Conservation (phyloP, 2,329 filamentous ascomycete species). For the Capronia americana region DNA sequence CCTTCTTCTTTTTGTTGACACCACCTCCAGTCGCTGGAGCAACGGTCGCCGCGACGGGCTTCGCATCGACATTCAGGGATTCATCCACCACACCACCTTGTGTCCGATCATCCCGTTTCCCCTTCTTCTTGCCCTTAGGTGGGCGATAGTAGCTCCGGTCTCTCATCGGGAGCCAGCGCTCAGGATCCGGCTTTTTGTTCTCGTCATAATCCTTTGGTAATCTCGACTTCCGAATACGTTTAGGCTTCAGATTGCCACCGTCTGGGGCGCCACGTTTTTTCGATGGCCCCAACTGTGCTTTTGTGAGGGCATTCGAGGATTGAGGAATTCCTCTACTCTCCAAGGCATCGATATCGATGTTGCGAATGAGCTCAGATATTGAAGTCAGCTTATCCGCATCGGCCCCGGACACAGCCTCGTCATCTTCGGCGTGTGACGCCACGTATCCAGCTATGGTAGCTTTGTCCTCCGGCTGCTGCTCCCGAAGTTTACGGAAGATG, state of each 20-base stretch:
- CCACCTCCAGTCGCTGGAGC: conserved; percentile 45
- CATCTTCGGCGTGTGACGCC: conserved; percentile 73
- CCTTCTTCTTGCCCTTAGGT: conserved; percentile 84
- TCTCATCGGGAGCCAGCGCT: conserved; percentile 89
- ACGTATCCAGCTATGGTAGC: conserved; percentile 82
- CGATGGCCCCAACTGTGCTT: conserved; percentile 40
- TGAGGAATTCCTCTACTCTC: conserved; percentile 54
- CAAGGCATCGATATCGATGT: conserved; percentile 52
- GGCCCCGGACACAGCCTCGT: conserved; percentile 51
- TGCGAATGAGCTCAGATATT: conserved; percentile 50
- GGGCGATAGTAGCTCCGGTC: conserved; percentile 88
- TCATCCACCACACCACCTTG: conserved; percentile 85
- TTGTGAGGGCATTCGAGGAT: conserved; percentile 40
- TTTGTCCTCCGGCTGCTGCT: conserved; percentile 67
- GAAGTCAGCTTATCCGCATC: conserved; percentile 48
- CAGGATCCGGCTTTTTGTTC: conserved; percentile 81
- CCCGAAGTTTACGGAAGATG: conserved; percentile 77
- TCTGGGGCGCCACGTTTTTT: conserved; percentile 50
- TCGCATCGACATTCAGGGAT: conserved; percentile 61
- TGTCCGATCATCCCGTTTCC: conserved; percentile 80
- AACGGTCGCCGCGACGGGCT: conserved; percentile 47
- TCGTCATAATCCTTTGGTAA: conserved; percentile 60
- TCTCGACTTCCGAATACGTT: conserved; percentile 53
- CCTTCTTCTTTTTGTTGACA: conserved; percentile 57
- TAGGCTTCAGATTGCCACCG: conserved; percentile 48